Percentiles rank a stretch among this genome's conserved stretches.
These are phyloP conservation scores for Tilletia caries DNA, from an alignment of 1,284 basidiomycete species.

Conservation along the genomic window DNA sequence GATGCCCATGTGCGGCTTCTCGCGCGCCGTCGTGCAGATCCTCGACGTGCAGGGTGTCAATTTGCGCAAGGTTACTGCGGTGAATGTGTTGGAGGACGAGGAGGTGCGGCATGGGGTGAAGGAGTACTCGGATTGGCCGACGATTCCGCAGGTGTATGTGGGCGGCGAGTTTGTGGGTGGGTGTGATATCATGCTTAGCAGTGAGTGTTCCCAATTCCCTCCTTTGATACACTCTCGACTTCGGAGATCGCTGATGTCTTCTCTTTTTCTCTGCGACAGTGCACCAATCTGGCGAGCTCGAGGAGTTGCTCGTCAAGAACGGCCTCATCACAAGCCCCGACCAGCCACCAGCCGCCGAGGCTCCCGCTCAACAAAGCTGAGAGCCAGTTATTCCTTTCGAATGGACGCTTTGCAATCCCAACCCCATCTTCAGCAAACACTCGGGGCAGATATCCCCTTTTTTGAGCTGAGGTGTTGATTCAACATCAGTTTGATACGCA, in stretches of 20 bases:
- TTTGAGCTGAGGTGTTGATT: too few species aligned
- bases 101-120: conserved; percentile 83
- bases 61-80: conserved; percentile 59
- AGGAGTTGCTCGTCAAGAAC: conserved; percentile 65
- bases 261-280: conserved; percentile 54
- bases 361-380: background rate
- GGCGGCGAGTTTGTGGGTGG: conserved; percentile 94
- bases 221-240: background rate
- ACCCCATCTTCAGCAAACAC: background rate
- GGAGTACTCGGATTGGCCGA: conserved; percentile 95
- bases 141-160: conserved; percentile 91
- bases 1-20: conserved; percentile 79
- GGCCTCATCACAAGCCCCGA: conserved; percentile 26
- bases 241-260: background rate
- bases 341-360: background rate
- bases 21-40: conserved; percentile 84
- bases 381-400: too few species aligned
- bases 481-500: too few species aligned
- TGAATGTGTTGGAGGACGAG: conserved; percentile 81
- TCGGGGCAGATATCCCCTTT: too few species aligned
- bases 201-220: conserved; percentile 61
- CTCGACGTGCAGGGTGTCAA: conserved; percentile 83
- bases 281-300: conserved; percentile 94
- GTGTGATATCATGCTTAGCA: conserved; percentile 87
- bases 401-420: background rate